phyloP scores from a whole-genome alignment of 2,329 filamentous ascomycete species.

The Aspergillus jensenii region DNA sequence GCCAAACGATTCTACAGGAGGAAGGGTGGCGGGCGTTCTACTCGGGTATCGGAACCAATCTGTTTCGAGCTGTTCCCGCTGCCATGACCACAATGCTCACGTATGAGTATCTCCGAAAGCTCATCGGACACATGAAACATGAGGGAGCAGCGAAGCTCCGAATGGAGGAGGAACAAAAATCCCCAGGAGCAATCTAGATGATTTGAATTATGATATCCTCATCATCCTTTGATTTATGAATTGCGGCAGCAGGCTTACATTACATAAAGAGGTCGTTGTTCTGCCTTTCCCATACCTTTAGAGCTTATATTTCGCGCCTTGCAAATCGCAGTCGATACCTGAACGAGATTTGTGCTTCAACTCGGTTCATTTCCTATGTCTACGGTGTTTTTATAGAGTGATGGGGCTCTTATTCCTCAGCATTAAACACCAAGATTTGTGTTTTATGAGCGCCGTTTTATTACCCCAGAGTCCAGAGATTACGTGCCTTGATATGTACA shows the following conservation, averaged over 20 bases:
- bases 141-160: conserved; percentile 45
- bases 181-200: conserved; percentile 23
- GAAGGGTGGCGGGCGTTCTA: conserved; percentile 98
- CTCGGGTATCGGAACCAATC: conserved; percentile 94
- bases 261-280: neutral
- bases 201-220: conserved; percentile 1
- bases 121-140: conserved; percentile 54
- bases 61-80: conserved; percentile 92
- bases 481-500: conserved; percentile 2
- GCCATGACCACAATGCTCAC: conserved; percentile 98
- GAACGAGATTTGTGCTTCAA: conserved; percentile 2
- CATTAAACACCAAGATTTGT: conserved; percentile 8
- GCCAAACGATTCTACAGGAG: conserved; percentile 78
- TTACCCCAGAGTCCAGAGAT: neutral
- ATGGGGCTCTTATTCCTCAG: conserved; percentile 1
- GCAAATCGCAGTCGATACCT: neutral
- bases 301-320: conserved; percentile 2
- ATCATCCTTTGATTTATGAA: neutral
- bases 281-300: neutral
- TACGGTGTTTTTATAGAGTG: conserved; percentile 11
- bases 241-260: neutral
- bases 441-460: conserved; percentile 13
- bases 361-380: conserved; percentile 7
- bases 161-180: conserved; percentile 19
- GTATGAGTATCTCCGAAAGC: conserved; percentile 73